Base-by-base conservation (phyloP, 2,329 filamentous ascomycete species). In the Penicillium corylophilum region DNA sequence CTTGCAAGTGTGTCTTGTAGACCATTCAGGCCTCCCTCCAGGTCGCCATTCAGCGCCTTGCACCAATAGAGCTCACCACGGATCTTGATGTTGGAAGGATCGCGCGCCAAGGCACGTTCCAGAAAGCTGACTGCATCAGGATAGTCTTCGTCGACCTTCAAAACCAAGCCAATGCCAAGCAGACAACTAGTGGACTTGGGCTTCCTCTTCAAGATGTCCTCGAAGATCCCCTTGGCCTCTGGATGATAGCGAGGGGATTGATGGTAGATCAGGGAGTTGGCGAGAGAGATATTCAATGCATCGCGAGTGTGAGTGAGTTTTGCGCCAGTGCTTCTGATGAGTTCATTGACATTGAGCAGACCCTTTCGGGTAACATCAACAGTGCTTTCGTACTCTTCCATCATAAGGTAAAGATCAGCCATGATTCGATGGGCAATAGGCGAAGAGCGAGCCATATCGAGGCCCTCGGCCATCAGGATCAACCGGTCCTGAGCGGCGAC, bases 131-230 rank as follows among this genome's bases (percentile, higher is more conserved):
- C 84, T 0, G 95, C 94, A 63, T 90, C 81, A 42, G 82, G 79
- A 63, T 89, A 96, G 56, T 97, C 88, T 64, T 96, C 88, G 59
- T 96, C 91, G 63, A 97, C 94, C 70, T 96, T 91, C 42, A 92
- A 87, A 36, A 99, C 93, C 22, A 97, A 74, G 1, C 94, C 95
- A 29, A 96, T 84, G 0, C 94, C 94, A 41, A 97, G 89, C 55
- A 99, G 77, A 2, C 92, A 92, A 26, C 85, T 76, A 0, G 91
- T 95, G 0, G 88, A 92, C 2, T 82, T 83, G 2, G 85, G 81
- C 50, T 95, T 90, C 23, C 88, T 83, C 43, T 83, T 77, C 1
- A 99, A 79, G 5, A 97, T 88, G 26, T 82, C 82, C 61, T 96
- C 86, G 61, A 99, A 97, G 0, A 96, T 79, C n/a, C 73, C 72